Conservation (phyloP, 2,329 filamentous ascomycete genomes). For the Knufia fluminis region DNA sequence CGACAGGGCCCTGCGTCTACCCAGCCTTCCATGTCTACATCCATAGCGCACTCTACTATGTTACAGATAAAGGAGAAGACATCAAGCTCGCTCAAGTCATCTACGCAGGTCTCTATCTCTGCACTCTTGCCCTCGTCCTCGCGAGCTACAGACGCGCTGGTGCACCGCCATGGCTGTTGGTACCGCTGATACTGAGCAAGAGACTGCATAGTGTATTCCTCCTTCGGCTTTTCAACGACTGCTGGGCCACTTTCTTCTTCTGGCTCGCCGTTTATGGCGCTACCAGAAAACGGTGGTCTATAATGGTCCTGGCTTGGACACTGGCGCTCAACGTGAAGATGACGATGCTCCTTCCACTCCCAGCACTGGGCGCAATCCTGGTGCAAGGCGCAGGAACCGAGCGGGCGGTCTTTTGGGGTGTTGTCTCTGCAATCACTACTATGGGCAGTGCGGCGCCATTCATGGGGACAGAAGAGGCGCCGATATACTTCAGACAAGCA, state of each 20-base stretch:
- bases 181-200: constrained; percentile 80
- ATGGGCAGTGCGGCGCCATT: constrained; percentile 35
- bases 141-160: constrained; percentile 55
- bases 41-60: constrained; percentile 67
- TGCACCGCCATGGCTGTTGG: constrained; percentile 73
- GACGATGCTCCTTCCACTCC: constrained; percentile 74
- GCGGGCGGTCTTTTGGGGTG: constrained; percentile 57
- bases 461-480: constrained; percentile 4
- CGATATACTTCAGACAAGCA: constrained; percentile 61
- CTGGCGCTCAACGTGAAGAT: constrained; percentile 88
- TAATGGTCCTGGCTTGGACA: constrained; percentile 64
- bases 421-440: constrained; percentile 70
- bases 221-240: constrained; percentile 91
- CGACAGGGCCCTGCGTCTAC: constrained; percentile 89
- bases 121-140: constrained; percentile 67
- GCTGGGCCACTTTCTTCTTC: constrained; percentile 73
- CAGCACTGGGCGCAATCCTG: constrained; percentile 67
- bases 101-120: constrained; percentile 72
- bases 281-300: constrained; percentile 64
- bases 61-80: constrained; percentile 68
- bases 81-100: constrained; percentile 74
- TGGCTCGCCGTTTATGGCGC: constrained; percentile 73
- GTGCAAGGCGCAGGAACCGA: constrained; percentile 62
- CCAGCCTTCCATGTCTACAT: constrained; percentile 89
- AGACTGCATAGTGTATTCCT: constrained; percentile 89